Conservation (phyloP, 495 filamentous ascomycete genomes). For the Penicillium coffeae region DNA sequence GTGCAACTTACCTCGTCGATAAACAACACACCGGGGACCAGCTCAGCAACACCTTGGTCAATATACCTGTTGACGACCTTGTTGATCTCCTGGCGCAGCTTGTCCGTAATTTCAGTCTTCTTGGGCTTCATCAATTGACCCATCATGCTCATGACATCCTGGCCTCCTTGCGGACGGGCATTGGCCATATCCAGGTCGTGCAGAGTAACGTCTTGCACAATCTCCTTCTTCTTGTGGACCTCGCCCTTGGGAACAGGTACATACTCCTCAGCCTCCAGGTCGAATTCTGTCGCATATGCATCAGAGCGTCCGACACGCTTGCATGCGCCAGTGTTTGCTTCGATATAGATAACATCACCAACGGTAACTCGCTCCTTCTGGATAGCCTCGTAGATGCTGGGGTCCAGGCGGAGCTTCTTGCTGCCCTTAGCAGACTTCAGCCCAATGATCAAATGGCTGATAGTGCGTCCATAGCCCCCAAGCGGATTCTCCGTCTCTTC, state of each 20-base stretch:
- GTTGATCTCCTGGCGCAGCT: slow-evolving; percentile 92
- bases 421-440: slow-evolving; percentile 89
- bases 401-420: slow-evolving; percentile 94
- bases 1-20: slow-evolving; percentile 80
- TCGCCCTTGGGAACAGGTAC: slow-evolving; percentile 98
- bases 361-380: slow-evolving; percentile 96
- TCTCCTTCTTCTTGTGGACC: slow-evolving; percentile 99
- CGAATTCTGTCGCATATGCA: slow-evolving; percentile 96
- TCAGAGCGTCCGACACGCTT: slow-evolving; percentile 94
- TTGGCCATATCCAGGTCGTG: slow-evolving; percentile 97
- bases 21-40: slow-evolving; percentile 94
- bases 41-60: slow-evolving; percentile 94
- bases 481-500: slow-evolving; percentile 98
- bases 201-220: slow-evolving; percentile 97
- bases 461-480: slow-evolving; percentile 90
- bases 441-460: slow-evolving; percentile 83
- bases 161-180: slow-evolving; percentile 86
- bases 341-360: slow-evolving; percentile 97
- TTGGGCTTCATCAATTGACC: slow-evolving; percentile 98
- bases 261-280: slow-evolving; percentile 97
- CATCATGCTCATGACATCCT: slow-evolving; percentile 99
- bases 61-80: slow-evolving; percentile 98
- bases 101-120: slow-evolving; percentile 98
- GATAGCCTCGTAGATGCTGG: slow-evolving; percentile 97
- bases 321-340: slow-evolving; percentile 95